Evolutionary conservation across 441 rosid species (phyloP), one percentile per base, ranked within the genome.

Genomic region (Populus hybrid): DNA sequence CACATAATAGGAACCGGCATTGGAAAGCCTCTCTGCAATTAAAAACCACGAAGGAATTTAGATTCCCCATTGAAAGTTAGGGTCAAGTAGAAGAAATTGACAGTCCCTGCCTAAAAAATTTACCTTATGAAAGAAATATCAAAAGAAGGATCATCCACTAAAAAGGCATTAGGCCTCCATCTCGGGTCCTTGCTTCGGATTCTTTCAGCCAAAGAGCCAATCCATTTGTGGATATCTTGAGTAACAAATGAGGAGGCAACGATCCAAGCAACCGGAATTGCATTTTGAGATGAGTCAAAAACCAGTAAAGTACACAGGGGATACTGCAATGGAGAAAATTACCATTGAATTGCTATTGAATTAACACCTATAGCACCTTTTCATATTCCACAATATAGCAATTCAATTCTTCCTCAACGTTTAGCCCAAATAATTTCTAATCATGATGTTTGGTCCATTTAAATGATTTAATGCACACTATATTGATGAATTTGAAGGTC

Each of bases 251-350:
- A 80, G 32, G 89, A 83, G 68, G 86, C 59, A 81, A 89, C 83
- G 76, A 89, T 75, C 92, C 92, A 89, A 73, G 90, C 89, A 84
- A 89, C 84, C 10, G 90, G 88, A 78, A 87, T 85, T 67, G 90
- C 92, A 79, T 85, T 85, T 72, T 77, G 87, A 76, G 85, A 83
- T 4, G 82, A 78, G 79, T 87, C 86, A 79, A 89, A 89, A 67
- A 85, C 88, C 18, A 89, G 87, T 65, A 87, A 78, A 74, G 85
- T 85, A 77, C 84, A 85, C 40, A 89, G 74, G 35, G 88, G 89
- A 84, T 85, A 79, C 90, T 89, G 90, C 70, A 73, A 42, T 59
- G 73, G 70, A 30, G 68, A 14, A 77, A 67, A 76, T 40, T 24
- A 67, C 30, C 59, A 59, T 35, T 81, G 40, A 66, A 72, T 79